phyloP scores from a whole-genome alignment of 2,329 filamentous ascomycete genomes.

The Botryosphaeria dothidea region DNA sequence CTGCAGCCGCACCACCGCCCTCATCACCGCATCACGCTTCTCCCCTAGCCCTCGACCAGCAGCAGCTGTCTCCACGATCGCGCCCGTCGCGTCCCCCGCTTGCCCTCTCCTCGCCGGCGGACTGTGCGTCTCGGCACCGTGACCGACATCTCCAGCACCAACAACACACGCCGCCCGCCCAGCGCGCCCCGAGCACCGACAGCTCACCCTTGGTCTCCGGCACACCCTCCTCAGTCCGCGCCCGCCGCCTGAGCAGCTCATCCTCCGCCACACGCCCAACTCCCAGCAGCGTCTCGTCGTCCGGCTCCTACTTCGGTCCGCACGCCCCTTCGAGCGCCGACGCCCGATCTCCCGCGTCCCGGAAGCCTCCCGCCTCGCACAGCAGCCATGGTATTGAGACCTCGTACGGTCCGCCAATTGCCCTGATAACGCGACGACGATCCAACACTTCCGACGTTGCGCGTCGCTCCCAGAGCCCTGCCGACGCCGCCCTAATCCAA shows the following conservation, averaged over 20 bases:
- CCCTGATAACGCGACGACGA: slow-evolving; percentile 48
- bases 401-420: slow-evolving; percentile 51
- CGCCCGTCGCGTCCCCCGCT: slow-evolving; percentile 8
- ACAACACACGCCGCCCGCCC: slow-evolving; percentile 13
- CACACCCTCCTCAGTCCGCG: slow-evolving; percentile 12
- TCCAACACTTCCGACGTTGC: slow-evolving; percentile 32
- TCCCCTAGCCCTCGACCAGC: background rate
- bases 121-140: slow-evolving; percentile 20
- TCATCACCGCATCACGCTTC: slow-evolving; percentile 10
- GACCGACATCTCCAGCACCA: slow-evolving; percentile 16
- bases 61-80: slow-evolving; percentile 6
- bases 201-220: slow-evolving; percentile 10
- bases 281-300: slow-evolving; percentile 22
- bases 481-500: slow-evolving; percentile 32
- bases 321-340: slow-evolving; percentile 30
- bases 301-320: slow-evolving; percentile 34
- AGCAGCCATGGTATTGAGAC: slow-evolving; percentile 54
- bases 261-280: slow-evolving; percentile 8
- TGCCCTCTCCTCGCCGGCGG: slow-evolving; percentile 5
- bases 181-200: slow-evolving; percentile 7
- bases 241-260: slow-evolving; percentile 14
- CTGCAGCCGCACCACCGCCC: slow-evolving; percentile 11
- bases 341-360: slow-evolving; percentile 32
- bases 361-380: slow-evolving; percentile 49
- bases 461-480: slow-evolving; percentile 32